Percentiles rank a stretch among this genome's conserved stretches.
Evolutionary conservation across 2,329 filamentous ascomycete genomes (phyloP).

Genomic region (Alternaria sp.): DNA sequence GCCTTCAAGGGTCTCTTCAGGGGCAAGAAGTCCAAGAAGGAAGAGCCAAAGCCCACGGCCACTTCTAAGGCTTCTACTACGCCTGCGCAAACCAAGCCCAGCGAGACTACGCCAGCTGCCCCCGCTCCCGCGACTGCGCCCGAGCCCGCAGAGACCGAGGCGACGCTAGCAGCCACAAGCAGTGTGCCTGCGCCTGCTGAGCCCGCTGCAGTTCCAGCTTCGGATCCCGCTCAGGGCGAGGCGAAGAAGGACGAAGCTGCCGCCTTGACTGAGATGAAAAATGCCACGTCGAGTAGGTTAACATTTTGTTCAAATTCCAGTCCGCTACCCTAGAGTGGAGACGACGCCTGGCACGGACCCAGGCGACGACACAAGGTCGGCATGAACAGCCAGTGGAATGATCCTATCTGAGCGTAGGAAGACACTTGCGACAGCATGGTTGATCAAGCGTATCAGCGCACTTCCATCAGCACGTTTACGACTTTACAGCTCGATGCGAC

Average conservation of each 20-base stretch:
- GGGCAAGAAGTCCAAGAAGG: constrained; percentile 46
- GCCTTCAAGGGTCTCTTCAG: constrained; percentile 51
- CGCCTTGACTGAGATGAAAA: constrained; percentile 44
- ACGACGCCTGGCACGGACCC: constrained; percentile 29
- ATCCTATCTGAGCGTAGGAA: constrained; percentile 16
- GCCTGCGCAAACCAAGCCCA: constrained; percentile 38
- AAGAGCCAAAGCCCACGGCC: constrained; percentile 39
- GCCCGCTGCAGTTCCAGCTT: constrained; percentile 32
- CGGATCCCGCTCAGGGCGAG: constrained; percentile 29
- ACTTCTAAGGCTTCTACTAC: constrained; percentile 36
- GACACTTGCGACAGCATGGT: neutral
- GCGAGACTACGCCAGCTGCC: constrained; percentile 46
- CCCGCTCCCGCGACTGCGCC: constrained; percentile 42
- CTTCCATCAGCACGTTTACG: constrained; percentile 8
- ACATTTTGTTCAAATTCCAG: constrained; percentile 23
- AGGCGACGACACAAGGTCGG: constrained; percentile 35
- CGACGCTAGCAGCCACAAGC: constrained; percentile 17
- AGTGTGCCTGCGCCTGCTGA: constrained; percentile 18
- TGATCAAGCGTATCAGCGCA: neutral
- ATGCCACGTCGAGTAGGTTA: constrained; percentile 48
- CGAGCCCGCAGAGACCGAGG: constrained; percentile 22
- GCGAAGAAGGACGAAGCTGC: constrained; percentile 41
- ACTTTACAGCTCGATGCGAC: constrained; percentile 9
- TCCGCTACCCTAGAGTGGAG: constrained; percentile 16
- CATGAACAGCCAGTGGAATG: constrained; percentile 22